A percentile compares a stretch with the other conserved stretches of the same genome.
Conservation (phyloP, 805 yeast genomes). For the Naumovozyma castellii region DNA sequence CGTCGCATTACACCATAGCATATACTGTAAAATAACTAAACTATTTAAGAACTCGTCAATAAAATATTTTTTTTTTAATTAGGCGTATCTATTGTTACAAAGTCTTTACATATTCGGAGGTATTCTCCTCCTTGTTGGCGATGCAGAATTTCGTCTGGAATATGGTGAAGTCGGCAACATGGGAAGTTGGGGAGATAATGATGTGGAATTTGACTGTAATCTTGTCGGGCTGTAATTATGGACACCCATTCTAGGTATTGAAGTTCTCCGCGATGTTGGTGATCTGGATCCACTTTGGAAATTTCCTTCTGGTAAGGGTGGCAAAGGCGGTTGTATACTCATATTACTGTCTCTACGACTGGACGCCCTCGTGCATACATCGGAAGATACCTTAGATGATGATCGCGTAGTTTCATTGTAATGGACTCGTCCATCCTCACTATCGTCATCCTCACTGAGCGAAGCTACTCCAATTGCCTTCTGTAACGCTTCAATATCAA, state of each 20-base stretch:
- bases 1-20: neutral
- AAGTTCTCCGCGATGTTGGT: slow-evolving; percentile 2
- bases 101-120: slow-evolving; percentile 11
- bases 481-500: slow-evolving; percentile 30
- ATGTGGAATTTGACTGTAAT: neutral
- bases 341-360: slow-evolving; percentile 3
- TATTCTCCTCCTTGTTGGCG: slow-evolving; percentile 17
- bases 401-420: neutral
- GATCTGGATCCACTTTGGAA: slow-evolving; percentile 1
- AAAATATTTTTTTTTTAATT: too few species aligned
- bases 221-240: neutral
- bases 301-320: slow-evolving; percentile 15
- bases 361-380: neutral
- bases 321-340: slow-evolving; percentile 17
- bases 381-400: neutral
- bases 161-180: slow-evolving; percentile 6
- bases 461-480: slow-evolving; percentile 29
- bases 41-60: neutral
- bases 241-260: neutral
- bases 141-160: slow-evolving; percentile 5
- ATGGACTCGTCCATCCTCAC: neutral
- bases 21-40: neutral
- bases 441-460: slow-evolving; percentile 8
- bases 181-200: slow-evolving; percentile 13
- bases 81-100: too few species aligned